Base-by-base conservation (phyloP, 2,329 filamentous ascomycete species). In the Saccharata proteae region DNA sequence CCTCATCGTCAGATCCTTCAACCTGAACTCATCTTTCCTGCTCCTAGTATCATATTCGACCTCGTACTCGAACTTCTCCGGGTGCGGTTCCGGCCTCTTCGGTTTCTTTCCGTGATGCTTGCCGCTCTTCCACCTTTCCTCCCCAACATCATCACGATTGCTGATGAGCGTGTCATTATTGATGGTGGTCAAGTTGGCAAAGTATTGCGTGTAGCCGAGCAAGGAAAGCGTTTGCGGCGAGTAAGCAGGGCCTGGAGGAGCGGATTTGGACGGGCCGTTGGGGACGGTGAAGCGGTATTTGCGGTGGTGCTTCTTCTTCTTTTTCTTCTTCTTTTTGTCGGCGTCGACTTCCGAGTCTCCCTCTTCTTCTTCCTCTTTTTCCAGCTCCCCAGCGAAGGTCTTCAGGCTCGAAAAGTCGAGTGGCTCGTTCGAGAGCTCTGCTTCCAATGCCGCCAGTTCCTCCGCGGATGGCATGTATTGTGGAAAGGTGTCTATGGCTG, bases 171-270 rank as follows among this genome's bases (percentile, higher is more conserved):
- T 66, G 37, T 80, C 72, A 44, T 85, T 81, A 58, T 96, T 92
- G 57, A 93, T 77, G 36, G 73, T 61, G 0, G 88, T 96, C n/a
- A 98, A 61, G 52, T 98, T 98, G 38, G 88, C 85, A 54, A 75
- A 94, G 55, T 92, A 94, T 47, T 98, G 90, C 4, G 75, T 84
- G 54, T 84, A 94, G 4, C 82, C 75, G 3, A 79, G 67, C 39
- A 86, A 64, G 0, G 83, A 81, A 21, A 96, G 64, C 0, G 82
- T 64, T 51, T 98, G 90, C 6, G 80, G 75, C 13, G 77, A 84
- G 56, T 98, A 96, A 6, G 83, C 90, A 1, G 90, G 90, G 0
- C 90, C 90, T 0, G 88, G 88, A 5, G 74, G 73, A 6, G 78
- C 59, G 2, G 70, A 69, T 44, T 78, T 75, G 0, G 81, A 72